These are phyloP conservation scores for peach (Prunus persica) DNA, from an alignment of 306 rosid species.

Conservation along the genomic window DNA sequence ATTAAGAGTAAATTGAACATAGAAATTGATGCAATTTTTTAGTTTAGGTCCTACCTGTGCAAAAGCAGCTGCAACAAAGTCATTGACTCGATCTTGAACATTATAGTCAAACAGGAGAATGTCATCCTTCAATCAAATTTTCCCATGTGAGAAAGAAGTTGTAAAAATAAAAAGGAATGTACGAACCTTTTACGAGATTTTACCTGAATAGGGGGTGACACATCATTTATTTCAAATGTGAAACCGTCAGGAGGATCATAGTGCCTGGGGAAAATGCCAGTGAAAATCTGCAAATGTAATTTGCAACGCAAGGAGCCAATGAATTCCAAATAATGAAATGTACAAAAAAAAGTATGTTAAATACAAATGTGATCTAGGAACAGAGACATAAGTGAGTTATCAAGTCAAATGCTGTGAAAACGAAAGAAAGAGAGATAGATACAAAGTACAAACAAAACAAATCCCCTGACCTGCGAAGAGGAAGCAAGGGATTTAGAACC, in stretches of 20 bases:
- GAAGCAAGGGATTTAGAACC: slow-evolving; percentile 75
- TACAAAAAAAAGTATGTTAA: neutral
- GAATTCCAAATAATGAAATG: neutral
- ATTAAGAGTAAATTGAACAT: neutral
- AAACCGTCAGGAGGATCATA: slow-evolving; percentile 92
- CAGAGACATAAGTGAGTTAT: neutral
- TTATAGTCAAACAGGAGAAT: slow-evolving; percentile 69
- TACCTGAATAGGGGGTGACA: slow-evolving; percentile 78
- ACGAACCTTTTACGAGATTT: neutral
- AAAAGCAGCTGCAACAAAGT: slow-evolving; percentile 76
- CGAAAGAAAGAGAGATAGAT: neutral
- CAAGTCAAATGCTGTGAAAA: neutral
- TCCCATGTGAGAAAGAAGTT: neutral
- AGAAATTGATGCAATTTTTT: neutral
- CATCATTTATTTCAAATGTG: slow-evolving; percentile 75
- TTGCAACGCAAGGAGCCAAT: neutral
- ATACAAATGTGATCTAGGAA: neutral
- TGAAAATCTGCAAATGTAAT: slow-evolving; percentile 56
- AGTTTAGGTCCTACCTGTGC: slow-evolving; percentile 51
- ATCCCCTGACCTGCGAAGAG: slow-evolving; percentile 59
- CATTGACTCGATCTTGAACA: slow-evolving; percentile 69
- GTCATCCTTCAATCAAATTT: slow-evolving; percentile 58
- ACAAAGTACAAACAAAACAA: neutral
- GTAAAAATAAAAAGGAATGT: neutral
- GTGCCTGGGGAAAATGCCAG: slow-evolving; percentile 77